Percentiles rank a stretch among this genome's conserved stretches.
These are phyloP conservation scores for Penicillium odoratum DNA, from an alignment of 495 filamentous ascomycete genomes.

Conservation along the genomic window DNA sequence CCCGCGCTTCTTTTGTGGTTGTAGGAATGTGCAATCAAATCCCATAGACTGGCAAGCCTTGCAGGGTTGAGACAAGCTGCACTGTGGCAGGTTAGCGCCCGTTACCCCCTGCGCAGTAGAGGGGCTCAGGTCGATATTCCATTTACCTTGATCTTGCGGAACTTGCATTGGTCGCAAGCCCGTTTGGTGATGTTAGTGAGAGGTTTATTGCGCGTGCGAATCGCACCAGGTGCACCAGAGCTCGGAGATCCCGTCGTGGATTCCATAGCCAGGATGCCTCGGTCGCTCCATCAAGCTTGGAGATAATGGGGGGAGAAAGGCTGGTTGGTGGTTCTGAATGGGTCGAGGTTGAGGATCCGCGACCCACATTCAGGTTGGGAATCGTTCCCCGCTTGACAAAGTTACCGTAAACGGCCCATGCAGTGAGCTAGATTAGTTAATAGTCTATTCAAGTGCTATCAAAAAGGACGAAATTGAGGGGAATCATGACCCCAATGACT, in stretches of 20 bases:
- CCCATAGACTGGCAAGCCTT: constrained; percentile 40
- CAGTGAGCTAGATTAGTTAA: no score
- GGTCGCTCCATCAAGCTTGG: constrained; percentile 18
- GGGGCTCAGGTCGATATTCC: constrained; percentile 3
- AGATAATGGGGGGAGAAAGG: background rate
- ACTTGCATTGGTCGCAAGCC: constrained; percentile 46
- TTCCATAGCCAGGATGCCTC: constrained; percentile 21
- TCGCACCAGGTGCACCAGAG: constrained; percentile 22
- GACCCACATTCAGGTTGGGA: constrained; percentile 12
- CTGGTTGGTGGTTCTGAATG: constrained; percentile 4
- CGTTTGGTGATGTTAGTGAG: constrained; percentile 33
- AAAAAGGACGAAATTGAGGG: background rate
- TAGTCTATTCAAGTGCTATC: background rate
- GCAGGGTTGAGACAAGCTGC: constrained; percentile 43
- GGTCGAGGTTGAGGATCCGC: constrained; percentile 17
- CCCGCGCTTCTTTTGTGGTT: constrained; percentile 46
- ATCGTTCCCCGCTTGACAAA: constrained; percentile 6
- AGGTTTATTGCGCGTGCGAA: constrained; percentile 32
- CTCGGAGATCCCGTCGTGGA: constrained; percentile 22
- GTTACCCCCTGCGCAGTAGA: constrained; percentile 9
- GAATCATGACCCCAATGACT: background rate
- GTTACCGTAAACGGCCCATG: constrained; percentile 2
- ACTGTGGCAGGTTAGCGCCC: constrained; percentile 30
- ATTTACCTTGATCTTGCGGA: constrained; percentile 45
- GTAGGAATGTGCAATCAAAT: constrained; percentile 47